Evolutionary conservation across 371 early-diverging fungal species (phyloP), one percentile per base, ranked within the genome.

Genomic region (Enteropsectra breve): DNA sequence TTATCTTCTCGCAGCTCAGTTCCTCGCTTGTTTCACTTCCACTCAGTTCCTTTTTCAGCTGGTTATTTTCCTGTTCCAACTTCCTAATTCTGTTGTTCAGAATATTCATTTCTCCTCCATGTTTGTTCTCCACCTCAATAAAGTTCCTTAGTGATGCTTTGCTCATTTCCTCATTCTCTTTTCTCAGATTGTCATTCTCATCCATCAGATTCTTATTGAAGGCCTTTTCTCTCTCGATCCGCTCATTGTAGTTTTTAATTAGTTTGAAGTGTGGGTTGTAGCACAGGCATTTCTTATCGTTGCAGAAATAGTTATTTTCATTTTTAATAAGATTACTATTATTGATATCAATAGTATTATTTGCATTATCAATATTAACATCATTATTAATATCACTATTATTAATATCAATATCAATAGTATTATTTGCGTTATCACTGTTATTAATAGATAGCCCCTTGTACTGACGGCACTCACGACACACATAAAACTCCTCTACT

Each of bases 131-230:
- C 1, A 56, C 48, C 33, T 65, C 50, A 36, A 74, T 60, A 38
- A 77, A 70, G 37, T 64, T 60, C 13, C 70, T 71, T 0, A 75
- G 50, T 48, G 70, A 73, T 26, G 64, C 49, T 50, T 78, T 70
- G 4, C 59, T 45, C 54, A 75, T 24, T 33, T 43, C 36, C 29
- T 49, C 29, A 57, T 73, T 73, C 34, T 78, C 59, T 18, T 53
- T 47, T 15, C 58, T 26, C 30, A 75, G 37, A 18, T 68, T 68
- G 34, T 72, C 72, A 15, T 56, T 68, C 61, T 87, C 86, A 1
- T 72, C 46, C 58, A 85, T 69, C 5, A 78, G 66, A 1, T 76
- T 70, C 73, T 82, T 84, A 36, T 83, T 82, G 48, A 83, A 83
- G 33, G 83, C 83, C 4, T 81, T 84, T 15, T 72, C 77, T 21